phyloP scores from a whole-genome alignment of 768 basidiomycete genomes.

The Antrodiella citrinella region DNA sequence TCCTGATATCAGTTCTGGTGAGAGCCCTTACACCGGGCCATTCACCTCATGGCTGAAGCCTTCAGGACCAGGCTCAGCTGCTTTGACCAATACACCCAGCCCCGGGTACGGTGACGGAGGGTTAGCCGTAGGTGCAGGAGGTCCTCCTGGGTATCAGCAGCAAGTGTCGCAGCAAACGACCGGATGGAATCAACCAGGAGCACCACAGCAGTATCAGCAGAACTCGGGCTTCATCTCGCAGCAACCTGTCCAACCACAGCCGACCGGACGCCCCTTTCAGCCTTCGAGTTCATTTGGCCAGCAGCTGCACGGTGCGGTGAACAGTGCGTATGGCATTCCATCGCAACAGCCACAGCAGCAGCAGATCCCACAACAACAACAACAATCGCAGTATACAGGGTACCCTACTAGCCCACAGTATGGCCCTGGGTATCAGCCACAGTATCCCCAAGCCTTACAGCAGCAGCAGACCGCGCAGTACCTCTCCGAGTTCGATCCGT shows the following conservation, averaged over 20 bases:
- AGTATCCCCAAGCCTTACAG: neutral
- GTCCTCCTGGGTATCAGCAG: constrained; percentile 4
- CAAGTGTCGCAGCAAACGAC: constrained; percentile 1
- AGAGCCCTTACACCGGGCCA: constrained; percentile 18
- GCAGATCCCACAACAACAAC: constrained; percentile 20
- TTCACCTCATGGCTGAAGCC: constrained; percentile 36
- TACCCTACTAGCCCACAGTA: constrained; percentile 20
- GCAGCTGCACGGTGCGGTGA: constrained; percentile 32
- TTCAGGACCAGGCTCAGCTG: constrained; percentile 9
- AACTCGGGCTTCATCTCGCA: constrained; percentile 4
- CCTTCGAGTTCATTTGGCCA: constrained; percentile 51
- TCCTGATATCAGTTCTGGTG: constrained; percentile 46
- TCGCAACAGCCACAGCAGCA: constrained; percentile 16
- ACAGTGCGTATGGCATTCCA: constrained; percentile 11
- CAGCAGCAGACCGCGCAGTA: constrained; percentile 20
- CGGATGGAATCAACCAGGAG: constrained; percentile 12
- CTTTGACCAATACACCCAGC: neutral
- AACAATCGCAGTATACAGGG: constrained; percentile 21
- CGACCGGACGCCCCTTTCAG: constrained; percentile 33
- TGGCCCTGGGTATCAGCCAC: constrained; percentile 9
- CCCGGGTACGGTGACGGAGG: constrained; percentile 10
- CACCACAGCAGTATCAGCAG: constrained; percentile 14
- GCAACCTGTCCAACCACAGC: constrained; percentile 25
- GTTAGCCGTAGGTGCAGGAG: constrained; percentile 7
- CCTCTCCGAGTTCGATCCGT: constrained; percentile 35